Evolutionary conservation across 805 yeast species (phyloP).

Genomic region (Yamadazyma sp.): DNA sequence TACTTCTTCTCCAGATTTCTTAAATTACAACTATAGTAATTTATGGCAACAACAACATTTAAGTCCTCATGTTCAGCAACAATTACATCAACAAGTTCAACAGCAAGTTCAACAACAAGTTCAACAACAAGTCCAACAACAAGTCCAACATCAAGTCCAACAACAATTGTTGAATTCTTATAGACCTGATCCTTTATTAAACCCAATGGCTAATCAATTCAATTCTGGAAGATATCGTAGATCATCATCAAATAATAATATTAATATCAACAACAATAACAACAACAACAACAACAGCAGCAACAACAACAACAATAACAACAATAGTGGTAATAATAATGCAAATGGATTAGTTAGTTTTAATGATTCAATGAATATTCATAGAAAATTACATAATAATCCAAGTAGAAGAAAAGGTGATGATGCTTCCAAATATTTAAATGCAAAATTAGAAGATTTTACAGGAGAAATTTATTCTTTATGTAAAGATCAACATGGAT

Average conservation of each 20-base stretch:
- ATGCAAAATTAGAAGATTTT: slow-evolving; percentile 67
- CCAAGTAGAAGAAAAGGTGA: slow-evolving; percentile 46
- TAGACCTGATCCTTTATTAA: background rate
- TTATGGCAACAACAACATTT: slow-evolving; percentile 7
- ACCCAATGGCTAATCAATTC: background rate
- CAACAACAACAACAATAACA: slow-evolving; percentile 10
- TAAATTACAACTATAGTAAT: background rate
- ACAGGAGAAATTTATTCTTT: slow-evolving; percentile 71
- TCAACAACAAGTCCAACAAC: slow-evolving; percentile 13
- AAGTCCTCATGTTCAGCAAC: slow-evolving; percentile 10
- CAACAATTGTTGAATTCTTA: slow-evolving; percentile 7
- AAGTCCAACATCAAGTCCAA: slow-evolving; percentile 12
- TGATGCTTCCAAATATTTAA: slow-evolving; percentile 66
- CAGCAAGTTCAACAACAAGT: slow-evolving; percentile 13
- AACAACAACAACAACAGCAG: slow-evolving; percentile 7
- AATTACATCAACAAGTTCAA: too few relatives aligned
- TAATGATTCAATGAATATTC: slow-evolving; percentile 34
- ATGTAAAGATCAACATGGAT: slow-evolving; percentile 96
- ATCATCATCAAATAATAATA: background rate
- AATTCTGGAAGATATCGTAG: background rate
- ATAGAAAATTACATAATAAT: slow-evolving; percentile 38
- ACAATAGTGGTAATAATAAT: slow-evolving; percentile 8
- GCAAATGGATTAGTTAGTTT: slow-evolving; percentile 6
- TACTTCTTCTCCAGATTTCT: slow-evolving; percentile 1
- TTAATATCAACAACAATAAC: background rate